These are phyloP conservation scores for Populus deltoides DNA, from an alignment of 345 rosid species.

Conservation along the genomic window DNA sequence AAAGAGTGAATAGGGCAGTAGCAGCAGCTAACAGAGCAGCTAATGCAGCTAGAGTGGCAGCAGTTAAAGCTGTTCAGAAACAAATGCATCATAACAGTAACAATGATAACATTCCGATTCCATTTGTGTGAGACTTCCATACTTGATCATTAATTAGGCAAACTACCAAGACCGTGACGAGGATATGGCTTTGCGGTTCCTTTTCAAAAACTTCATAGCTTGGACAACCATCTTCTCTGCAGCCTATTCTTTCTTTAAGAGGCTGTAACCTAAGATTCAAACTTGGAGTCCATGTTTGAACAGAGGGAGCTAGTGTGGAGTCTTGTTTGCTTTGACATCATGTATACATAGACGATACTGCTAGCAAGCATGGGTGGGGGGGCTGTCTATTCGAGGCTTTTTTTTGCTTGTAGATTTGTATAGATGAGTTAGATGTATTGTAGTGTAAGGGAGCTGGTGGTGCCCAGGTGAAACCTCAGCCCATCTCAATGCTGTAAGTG, in stretches of 20 bases:
- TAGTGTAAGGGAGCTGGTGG: conserved; percentile 27
- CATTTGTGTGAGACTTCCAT: conserved; percentile 37
- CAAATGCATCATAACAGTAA: conserved; percentile 50
- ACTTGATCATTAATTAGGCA: neutral
- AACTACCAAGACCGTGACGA: conserved; percentile 8
- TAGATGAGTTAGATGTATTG: conserved; percentile 28
- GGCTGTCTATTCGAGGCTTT: neutral
- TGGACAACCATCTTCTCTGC: conserved; percentile 17
- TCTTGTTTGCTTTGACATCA: conserved; percentile 5
- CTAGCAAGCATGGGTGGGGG: neutral
- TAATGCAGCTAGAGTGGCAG: conserved; percentile 83
- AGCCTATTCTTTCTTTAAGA: conserved; percentile 14
- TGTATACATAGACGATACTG: neutral
- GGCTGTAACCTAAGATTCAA: conserved; percentile 4
- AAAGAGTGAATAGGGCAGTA: conserved; percentile 83
- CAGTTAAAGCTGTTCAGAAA: conserved; percentile 81
- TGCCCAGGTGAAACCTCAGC: conserved; percentile 22
- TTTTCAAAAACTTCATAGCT: conserved; percentile 4
- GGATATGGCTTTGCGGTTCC: conserved; percentile 14
- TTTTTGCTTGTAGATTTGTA: conserved; percentile 22
- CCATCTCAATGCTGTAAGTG: conserved; percentile 22
- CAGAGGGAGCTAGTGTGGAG: conserved; percentile 12
- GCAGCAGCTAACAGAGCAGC: conserved; percentile 89
- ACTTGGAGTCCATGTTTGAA: neutral
- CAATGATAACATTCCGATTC: conserved; percentile 49